Percentiles rank a stretch among this genome's conserved stretches.
phyloP scores from a whole-genome alignment of 208 protist species.

The Leishmania tarentolae region DNA sequence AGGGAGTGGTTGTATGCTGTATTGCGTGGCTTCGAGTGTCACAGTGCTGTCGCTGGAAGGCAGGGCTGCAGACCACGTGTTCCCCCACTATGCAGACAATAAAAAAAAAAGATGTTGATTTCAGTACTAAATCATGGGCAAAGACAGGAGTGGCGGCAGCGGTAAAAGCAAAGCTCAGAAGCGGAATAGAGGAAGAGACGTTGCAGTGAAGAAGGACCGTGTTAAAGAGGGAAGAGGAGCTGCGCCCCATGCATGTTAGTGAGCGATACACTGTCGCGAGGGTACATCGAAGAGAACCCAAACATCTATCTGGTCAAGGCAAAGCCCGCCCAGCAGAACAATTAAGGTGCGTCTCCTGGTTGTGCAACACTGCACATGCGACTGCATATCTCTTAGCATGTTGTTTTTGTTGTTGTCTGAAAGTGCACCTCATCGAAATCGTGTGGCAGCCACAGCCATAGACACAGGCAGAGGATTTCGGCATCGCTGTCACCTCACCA shows the following conservation, averaged over 20 bases:
- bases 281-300: background rate
- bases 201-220: background rate
- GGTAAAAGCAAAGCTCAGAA: background rate
- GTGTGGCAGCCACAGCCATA: background rate
- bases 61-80: background rate
- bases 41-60: background rate
- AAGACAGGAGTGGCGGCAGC: background rate
- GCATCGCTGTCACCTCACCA: background rate
- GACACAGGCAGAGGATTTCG: background rate
- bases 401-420: background rate
- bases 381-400: background rate
- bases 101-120: background rate
- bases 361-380: background rate
- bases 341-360: background rate
- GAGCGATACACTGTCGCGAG: background rate
- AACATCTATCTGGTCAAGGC: background rate
- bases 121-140: background rate
- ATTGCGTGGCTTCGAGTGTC: background rate
- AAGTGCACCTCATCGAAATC: background rate
- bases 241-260: background rate
- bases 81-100: background rate
- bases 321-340: background rate
- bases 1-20: background rate
- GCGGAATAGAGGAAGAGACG: background rate
- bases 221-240: background rate